These are phyloP conservation scores for Solanum arcanum DNA, from an alignment of 257 asterid genomes.

Conservation along the genomic window DNA sequence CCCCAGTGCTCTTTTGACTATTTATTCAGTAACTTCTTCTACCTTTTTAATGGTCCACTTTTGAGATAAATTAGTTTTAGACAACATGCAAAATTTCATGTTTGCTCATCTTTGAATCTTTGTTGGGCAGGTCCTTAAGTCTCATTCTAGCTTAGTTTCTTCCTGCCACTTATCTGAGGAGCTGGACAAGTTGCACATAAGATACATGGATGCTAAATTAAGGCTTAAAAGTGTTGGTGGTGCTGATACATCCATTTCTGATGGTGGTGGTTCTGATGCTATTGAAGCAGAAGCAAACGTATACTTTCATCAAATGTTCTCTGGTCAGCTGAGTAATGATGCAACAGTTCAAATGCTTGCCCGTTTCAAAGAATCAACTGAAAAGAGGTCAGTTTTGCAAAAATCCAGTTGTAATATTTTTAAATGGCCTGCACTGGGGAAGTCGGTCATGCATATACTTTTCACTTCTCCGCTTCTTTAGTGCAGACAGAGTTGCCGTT, in stretches of 20 bases:
- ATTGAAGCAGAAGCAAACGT: conserved; percentile 74
- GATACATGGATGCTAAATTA: conserved; percentile 42
- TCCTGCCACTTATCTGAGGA: conserved; percentile 59
- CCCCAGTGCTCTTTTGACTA: conserved; percentile 38
- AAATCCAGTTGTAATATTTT: not conserved
- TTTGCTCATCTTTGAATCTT: not conserved
- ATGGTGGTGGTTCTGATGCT: conserved; percentile 55
- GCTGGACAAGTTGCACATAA: conserved; percentile 50
- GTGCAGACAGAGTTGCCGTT: not conserved
- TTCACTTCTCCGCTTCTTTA: not conserved
- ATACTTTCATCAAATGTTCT: conserved; percentile 85
- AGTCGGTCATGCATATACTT: not conserved
- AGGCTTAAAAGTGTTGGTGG: conserved; percentile 38
- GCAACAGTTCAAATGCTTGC: conserved; percentile 76
- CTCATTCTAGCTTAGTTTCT: conserved; percentile 49
- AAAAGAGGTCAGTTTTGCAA: conserved; percentile 38
- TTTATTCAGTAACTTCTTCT: conserved; percentile 63
- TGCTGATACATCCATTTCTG: conserved; percentile 42
- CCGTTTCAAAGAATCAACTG: conserved; percentile 70
- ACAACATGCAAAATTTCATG: not conserved
- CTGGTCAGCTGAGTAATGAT: conserved; percentile 62
- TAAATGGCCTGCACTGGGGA: not conserved
- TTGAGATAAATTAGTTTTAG: not conserved
- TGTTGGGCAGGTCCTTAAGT: conserved; percentile 65
- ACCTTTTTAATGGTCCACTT: conserved; percentile 53